Evolutionary conservation across 1,284 basidiomycete genomes (phyloP).

Genomic region (Trametes polyzona): DNA sequence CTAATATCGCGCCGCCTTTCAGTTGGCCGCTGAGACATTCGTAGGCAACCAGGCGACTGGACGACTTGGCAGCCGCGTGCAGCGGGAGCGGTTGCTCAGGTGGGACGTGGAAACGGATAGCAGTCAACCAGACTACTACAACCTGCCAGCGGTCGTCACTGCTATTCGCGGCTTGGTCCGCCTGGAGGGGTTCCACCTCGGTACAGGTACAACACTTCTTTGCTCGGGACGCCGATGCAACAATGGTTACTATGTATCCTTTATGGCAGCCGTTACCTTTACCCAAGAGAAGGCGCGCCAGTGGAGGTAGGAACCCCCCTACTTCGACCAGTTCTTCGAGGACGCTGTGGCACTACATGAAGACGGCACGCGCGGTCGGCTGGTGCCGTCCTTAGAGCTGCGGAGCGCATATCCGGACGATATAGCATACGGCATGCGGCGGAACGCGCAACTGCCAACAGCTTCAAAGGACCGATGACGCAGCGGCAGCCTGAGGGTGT

Average conservation of each 20-base stretch:
- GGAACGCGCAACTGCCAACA: constrained; percentile 7
- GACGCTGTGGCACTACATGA: constrained; percentile 16
- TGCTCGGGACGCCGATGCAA: too few relatives aligned
- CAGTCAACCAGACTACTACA: constrained; percentile 23
- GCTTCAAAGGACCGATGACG: too few relatives aligned
- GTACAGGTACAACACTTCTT: constrained; percentile 51
- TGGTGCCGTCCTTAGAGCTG: constrained; percentile 14
- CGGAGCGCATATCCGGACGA: constrained; percentile 18
- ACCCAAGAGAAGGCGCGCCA: neutral
- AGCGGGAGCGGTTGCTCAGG: constrained; percentile 24
- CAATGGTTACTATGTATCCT: neutral
- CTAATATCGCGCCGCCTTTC: neutral
- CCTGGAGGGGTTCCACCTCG: constrained; percentile 27
- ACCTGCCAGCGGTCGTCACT: constrained; percentile 23
- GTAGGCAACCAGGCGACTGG: constrained; percentile 44
- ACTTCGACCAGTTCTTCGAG: constrained; percentile 22
- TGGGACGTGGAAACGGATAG: constrained; percentile 20
- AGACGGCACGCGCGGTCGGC: constrained; percentile 15
- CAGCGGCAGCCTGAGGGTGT: too few relatives aligned
- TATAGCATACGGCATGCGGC: constrained; percentile 5
- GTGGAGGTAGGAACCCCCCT: neutral
- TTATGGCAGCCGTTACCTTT: neutral
- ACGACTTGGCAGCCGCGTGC: constrained; percentile 47
- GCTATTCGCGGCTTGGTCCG: constrained; percentile 27
- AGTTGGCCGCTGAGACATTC: neutral